Evolutionary conservation across 2,329 filamentous ascomycete genomes (phyloP).

Genomic region (Corinectria fuckeliana): DNA sequence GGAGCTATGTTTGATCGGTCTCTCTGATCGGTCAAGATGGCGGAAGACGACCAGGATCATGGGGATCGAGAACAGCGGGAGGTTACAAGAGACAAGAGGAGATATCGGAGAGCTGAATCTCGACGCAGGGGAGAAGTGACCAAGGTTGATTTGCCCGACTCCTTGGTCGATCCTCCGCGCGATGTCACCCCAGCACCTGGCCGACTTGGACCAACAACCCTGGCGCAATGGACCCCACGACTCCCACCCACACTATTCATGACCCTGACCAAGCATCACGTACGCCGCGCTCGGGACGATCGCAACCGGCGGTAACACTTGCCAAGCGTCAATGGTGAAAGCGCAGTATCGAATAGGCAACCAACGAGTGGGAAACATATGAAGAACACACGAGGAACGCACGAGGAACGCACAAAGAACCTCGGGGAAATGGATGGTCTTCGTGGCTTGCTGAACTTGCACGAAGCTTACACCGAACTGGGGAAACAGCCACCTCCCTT

Average conservation of each 20-base stretch:
- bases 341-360: not conserved
- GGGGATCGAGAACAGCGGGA: slow-evolving; percentile 24
- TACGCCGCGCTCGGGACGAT: not conserved
- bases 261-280: slow-evolving; percentile 5
- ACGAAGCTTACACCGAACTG: not conserved
- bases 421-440: not conserved
- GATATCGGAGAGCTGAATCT: slow-evolving; percentile 24
- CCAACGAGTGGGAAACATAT: not conserved
- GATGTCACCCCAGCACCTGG: slow-evolving; percentile 36
- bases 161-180: slow-evolving; percentile 25
- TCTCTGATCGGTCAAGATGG: slow-evolving; percentile 27
- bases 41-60: slow-evolving; percentile 20
- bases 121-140: slow-evolving; percentile 29
- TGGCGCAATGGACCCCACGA: slow-evolving; percentile 31
- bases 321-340: not conserved
- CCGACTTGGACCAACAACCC: slow-evolving; percentile 22
- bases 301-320: not conserved
- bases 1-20: slow-evolving; percentile 22
- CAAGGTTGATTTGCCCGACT: slow-evolving; percentile 15
- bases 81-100: slow-evolving; percentile 33
- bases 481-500: slow-evolving; percentile 25
- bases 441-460: slow-evolving; percentile 9
- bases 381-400: not conserved
- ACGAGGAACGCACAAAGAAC: not conserved
- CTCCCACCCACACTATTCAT: slow-evolving; percentile 26